Base-by-base conservation (phyloP, 2,329 filamentous ascomycete genomes). In the Furcasterigmium furcatum region DNA sequence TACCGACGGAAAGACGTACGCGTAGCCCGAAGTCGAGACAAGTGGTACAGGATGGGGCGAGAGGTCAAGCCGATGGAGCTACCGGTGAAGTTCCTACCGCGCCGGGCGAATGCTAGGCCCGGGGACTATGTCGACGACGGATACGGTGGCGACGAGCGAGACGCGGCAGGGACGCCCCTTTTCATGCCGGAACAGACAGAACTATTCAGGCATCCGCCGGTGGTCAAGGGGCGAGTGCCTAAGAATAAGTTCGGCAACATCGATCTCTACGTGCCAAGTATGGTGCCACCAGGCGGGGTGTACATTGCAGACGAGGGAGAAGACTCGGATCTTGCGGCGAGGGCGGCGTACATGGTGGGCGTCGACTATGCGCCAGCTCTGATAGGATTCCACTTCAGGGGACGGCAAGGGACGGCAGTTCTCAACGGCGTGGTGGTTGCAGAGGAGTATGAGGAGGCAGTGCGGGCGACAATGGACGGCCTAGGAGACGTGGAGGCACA, bases 171-270 rank as follows among this genome's bases (percentile, higher is more conserved):
- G 3, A 80, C 72, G 2, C 82, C 82, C 2, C 65, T 85, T 2
- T 87, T 80, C 57, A 81, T 73, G 0, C 60, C 73, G 16, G 76
- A 81, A 9, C 83, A 90, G 58, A 89, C 92, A 0, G 79, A 86
- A 13, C 49, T 84, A 0, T 97, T 95, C 63, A 67, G 79, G 12
- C 80, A 92, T 1, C 87, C 89, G 1, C 85, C 90, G 0, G 84
- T 97, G 2, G 72, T 87, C 4, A 69, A 83, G 43, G 91, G 91
- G 1, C 73, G 75, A 12, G 78, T 97, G 2, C 92, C 94, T 0
- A 92, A 89, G 67, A 99, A 99, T 60, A 84, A 86, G 16, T 99
- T 90, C 63, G 91, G 91, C 10, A 99, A 99, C 59, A 85, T 97
- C 48, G 94, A 97, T 58, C 79, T 95, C 32, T 97, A 92, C 61